phyloP scores from a whole-genome alignment of 2,329 filamentous ascomycete species.

The Pestalotiopsis sp. region DNA sequence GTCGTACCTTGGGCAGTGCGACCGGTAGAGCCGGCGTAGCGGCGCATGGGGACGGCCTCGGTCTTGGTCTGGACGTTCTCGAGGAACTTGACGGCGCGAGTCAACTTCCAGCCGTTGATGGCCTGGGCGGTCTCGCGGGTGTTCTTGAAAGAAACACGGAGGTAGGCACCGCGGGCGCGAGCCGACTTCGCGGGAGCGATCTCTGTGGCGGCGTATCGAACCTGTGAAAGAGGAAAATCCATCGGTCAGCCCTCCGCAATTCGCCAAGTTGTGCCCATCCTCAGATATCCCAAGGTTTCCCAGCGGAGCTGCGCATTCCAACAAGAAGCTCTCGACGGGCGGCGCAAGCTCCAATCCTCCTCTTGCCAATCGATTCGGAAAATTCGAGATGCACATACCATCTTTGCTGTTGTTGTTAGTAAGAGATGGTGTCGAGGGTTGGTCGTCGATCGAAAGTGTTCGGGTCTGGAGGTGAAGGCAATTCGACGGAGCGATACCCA shows the following conservation, averaged over 20 bases:
- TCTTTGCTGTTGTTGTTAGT: slow-evolving; percentile 55
- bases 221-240: slow-evolving; percentile 50
- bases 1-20: slow-evolving; percentile 95
- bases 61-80: slow-evolving; percentile 97
- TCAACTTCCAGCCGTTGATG: slow-evolving; percentile 98
- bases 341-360: slow-evolving; percentile 6
- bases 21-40: slow-evolving; percentile 94
- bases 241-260: slow-evolving; percentile 21
- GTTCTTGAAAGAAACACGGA: slow-evolving; percentile 99
- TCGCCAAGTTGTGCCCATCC: background rate
- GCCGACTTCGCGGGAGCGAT: slow-evolving; percentile 91
- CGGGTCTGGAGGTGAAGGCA: slow-evolving; percentile 39
- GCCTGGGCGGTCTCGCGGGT: slow-evolving; percentile 99
- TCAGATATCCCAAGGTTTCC: background rate
- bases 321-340: background rate
- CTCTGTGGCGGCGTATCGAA: slow-evolving; percentile 93
- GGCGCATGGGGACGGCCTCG: slow-evolving; percentile 97
- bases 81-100: slow-evolving; percentile 94
- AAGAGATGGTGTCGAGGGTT: slow-evolving; percentile 57
- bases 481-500: slow-evolving; percentile 11
- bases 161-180: slow-evolving; percentile 97
- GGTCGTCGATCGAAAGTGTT: slow-evolving; percentile 50
- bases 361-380: slow-evolving; percentile 5
- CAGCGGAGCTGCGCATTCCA: background rate
- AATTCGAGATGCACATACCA: slow-evolving; percentile 47